Conservation (phyloP, 2,329 filamentous ascomycete genomes). For the Arthrobotrys sphaeroides region DNA sequence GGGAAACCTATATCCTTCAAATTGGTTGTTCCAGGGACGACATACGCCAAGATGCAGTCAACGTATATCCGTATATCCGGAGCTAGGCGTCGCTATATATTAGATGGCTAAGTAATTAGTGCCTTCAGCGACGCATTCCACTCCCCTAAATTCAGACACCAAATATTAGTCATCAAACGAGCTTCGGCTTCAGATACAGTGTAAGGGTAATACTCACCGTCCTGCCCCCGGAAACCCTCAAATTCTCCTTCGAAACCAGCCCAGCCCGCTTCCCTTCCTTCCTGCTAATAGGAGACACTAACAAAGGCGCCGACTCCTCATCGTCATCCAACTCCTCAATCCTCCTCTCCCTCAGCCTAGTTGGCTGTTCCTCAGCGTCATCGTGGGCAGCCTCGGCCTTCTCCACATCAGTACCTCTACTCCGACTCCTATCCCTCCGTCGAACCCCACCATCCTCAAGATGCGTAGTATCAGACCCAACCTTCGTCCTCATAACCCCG, state of each 20-base stretch:
- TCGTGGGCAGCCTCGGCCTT: neutral
- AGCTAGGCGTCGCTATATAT: no score
- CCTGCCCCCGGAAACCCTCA: neutral
- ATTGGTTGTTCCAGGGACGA: no score
- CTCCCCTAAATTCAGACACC: neutral
- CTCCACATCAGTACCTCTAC: no score
- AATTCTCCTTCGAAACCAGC: constrained; percentile 20
- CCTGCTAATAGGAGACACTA: neutral
- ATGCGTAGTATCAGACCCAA: no score
- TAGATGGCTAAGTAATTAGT: neutral
- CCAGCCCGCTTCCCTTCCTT: constrained; percentile 4
- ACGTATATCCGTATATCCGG: no score
- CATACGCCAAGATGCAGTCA: no score
- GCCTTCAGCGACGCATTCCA: constrained; percentile 1
- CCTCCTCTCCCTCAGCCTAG: neutral
- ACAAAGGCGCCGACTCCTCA: neutral
- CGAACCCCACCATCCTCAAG: no score
- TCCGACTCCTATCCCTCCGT: no score
- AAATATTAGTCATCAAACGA: neutral
- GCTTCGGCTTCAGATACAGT: no score
- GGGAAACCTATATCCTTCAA: no score
- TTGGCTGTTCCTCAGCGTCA: neutral
- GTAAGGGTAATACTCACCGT: neutral
- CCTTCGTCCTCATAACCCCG: neutral
- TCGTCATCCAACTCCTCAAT: neutral